These are phyloP conservation scores for Melanopsichium pennsylvanicum DNA, from an alignment of 1,284 basidiomycete genomes.

Conservation along the genomic window DNA sequence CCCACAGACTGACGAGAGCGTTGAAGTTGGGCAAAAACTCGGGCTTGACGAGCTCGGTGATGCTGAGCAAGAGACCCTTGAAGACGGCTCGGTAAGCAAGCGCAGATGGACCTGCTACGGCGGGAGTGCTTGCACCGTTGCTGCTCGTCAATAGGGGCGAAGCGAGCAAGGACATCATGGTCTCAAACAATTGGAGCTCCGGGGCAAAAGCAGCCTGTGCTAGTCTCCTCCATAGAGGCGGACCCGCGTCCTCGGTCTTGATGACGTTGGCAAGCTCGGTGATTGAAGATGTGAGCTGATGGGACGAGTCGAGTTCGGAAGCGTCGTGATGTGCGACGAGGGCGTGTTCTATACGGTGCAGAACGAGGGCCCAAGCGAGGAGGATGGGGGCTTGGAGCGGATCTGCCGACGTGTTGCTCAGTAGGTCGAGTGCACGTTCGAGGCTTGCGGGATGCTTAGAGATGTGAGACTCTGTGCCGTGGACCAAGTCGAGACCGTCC, in stretches of 20 bases:
- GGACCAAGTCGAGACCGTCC: constrained; percentile 64
- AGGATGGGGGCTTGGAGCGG: constrained; percentile 76
- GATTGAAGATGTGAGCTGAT: constrained; percentile 23
- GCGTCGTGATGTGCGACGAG: constrained; percentile 35
- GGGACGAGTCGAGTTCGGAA: constrained; percentile 43
- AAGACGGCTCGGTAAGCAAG: constrained; percentile 82
- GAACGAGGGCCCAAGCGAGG: constrained; percentile 79
- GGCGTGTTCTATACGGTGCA: constrained; percentile 67
- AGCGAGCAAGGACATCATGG: constrained; percentile 54
- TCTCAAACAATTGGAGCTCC: constrained; percentile 57
- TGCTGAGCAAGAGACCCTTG: constrained; percentile 74
- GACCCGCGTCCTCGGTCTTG: constrained; percentile 47
- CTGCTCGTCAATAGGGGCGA: constrained; percentile 61
- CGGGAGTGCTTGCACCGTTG: constrained; percentile 52
- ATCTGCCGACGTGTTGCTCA: constrained; percentile 69
- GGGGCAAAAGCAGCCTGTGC: constrained; percentile 65
- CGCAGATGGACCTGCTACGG: constrained; percentile 79
- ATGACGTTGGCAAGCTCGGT: constrained; percentile 35
- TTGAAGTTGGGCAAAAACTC: constrained; percentile 72
- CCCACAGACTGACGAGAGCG: constrained; percentile 78
- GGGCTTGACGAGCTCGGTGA: constrained; percentile 77
- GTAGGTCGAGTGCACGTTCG: constrained; percentile 70
- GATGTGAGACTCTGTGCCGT: constrained; percentile 13
- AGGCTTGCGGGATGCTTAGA: constrained; percentile 32
- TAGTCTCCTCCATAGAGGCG: constrained; percentile 65